phyloP scores from a whole-genome alignment of 2,329 filamentous ascomycete genomes.

The Geosmithia flava region DNA sequence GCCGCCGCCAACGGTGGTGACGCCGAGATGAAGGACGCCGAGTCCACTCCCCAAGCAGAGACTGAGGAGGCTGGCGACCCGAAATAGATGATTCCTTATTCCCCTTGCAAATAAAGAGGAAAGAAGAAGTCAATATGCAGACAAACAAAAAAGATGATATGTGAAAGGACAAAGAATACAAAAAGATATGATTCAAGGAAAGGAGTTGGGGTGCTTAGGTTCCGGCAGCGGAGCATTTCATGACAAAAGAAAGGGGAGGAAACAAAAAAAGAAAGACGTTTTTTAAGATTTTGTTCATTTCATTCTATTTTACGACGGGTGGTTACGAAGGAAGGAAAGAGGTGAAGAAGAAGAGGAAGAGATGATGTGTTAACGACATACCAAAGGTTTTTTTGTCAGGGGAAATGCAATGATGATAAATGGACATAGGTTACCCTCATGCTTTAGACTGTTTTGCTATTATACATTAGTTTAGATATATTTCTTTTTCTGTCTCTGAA shows the following conservation, averaged over 20 bases:
- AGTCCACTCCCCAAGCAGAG: constrained; percentile 34
- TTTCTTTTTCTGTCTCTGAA: background rate
- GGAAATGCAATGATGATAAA: background rate
- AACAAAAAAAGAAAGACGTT: constrained; percentile 5
- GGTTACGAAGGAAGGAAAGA: background rate
- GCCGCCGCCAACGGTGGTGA: constrained; percentile 36
- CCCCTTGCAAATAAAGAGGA: background rate
- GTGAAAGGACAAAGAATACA: background rate
- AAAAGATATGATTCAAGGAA: background rate
- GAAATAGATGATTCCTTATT: constrained; percentile 14
- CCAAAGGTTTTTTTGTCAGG: background rate
- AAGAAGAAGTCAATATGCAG: no score
- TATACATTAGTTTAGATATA: background rate
- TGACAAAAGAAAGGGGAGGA: constrained; percentile 8
- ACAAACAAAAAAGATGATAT: background rate
- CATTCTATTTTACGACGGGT: background rate
- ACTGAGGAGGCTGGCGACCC: constrained; percentile 28
- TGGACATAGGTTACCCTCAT: background rate
- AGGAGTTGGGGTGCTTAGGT: background rate
- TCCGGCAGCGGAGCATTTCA: constrained; percentile 4
- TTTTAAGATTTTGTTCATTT: no score
- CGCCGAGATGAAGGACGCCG: constrained; percentile 53
- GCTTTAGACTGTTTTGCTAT: constrained; percentile 1
- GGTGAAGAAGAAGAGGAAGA: no score
- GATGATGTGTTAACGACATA: background rate